Evolutionary conservation across 2,329 filamentous ascomycete genomes (phyloP).

Genomic region (Chaetomium sp.): DNA sequence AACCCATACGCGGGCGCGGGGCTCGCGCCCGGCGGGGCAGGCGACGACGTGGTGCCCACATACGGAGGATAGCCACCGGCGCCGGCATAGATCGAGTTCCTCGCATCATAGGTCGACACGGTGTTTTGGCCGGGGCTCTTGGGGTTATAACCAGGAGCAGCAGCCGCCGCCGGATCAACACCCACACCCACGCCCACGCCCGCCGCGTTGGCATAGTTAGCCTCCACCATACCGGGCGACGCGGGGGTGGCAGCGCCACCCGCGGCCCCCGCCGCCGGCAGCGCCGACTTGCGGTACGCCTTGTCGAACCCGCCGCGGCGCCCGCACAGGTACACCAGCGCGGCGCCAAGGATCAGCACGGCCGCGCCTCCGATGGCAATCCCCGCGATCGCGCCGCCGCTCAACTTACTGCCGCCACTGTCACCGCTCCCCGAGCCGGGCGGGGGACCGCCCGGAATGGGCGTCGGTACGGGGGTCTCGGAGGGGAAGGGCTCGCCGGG

Average conservation of each 20-base stretch:
- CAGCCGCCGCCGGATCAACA: background rate
- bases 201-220: constrained; percentile 26
- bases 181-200: background rate
- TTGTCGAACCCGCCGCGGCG: constrained; percentile 45
- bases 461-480: constrained; percentile 41
- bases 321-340: constrained; percentile 53
- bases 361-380: constrained; percentile 57
- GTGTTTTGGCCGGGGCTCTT: constrained; percentile 42
- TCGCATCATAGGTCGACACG: constrained; percentile 34
- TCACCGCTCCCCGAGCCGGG: constrained; percentile 19
- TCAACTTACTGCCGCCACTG: constrained; percentile 26
- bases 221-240: constrained; percentile 36
- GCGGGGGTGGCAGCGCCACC: background rate
- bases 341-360: constrained; percentile 47
- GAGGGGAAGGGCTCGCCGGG: constrained; percentile 59
- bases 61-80: background rate
- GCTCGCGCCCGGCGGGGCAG: background rate
- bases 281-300: constrained; percentile 39
- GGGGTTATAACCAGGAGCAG: constrained; percentile 25
- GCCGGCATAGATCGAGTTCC: constrained; percentile 18
- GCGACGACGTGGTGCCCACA: constrained; percentile 7
- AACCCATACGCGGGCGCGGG: constrained; percentile 3
- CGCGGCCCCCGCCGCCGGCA: constrained; percentile 26
- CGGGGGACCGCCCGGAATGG: constrained; percentile 21
- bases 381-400: constrained; percentile 58